phyloP scores from a whole-genome alignment of 169 alveolate species.

The Cryptosporidium bovis region DNA sequence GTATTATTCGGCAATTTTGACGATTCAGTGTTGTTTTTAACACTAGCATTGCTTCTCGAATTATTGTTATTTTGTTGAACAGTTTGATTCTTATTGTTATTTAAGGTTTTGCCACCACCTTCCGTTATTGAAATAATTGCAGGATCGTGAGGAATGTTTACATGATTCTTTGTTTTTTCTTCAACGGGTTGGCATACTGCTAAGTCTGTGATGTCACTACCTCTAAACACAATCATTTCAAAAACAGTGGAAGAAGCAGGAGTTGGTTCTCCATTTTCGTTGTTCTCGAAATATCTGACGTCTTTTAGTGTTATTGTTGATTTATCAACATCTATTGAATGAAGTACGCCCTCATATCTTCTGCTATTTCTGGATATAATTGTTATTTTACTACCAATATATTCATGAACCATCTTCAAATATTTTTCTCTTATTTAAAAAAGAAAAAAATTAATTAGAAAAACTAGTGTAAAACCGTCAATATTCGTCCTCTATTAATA shows the following conservation, averaged over 20 bases:
- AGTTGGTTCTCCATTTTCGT: conserved; percentile 17
- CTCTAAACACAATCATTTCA: conserved; percentile 72
- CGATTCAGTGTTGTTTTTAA: neutral
- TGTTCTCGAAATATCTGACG: conserved; percentile 61
- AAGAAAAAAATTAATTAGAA: neutral
- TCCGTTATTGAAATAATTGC: conserved; percentile 55
- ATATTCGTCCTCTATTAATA: neutral
- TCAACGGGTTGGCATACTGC: conserved; percentile 64
- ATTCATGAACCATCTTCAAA: conserved; percentile 57
- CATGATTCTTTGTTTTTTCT: neutral
- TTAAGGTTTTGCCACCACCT: neutral
- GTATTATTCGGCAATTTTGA: conserved; percentile 14
- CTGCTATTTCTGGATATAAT: conserved; percentile 67
- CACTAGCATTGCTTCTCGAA: too few relatives aligned
- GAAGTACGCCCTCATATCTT: conserved; percentile 69
- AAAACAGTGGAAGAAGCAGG: conserved; percentile 65
- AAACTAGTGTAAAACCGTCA: neutral
- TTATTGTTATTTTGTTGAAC: neutral
- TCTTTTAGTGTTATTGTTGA: conserved; percentile 69
- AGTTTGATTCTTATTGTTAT: neutral
- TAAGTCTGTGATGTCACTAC: conserved; percentile 71
- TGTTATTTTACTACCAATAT: conserved; percentile 67
- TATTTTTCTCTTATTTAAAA: too few relatives aligned
- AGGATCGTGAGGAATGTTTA: conserved; percentile 37
- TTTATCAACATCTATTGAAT: conserved; percentile 68